Conservation (phyloP, 176 grass and related monocot genomes). For the Oryza glaberrima region DNA sequence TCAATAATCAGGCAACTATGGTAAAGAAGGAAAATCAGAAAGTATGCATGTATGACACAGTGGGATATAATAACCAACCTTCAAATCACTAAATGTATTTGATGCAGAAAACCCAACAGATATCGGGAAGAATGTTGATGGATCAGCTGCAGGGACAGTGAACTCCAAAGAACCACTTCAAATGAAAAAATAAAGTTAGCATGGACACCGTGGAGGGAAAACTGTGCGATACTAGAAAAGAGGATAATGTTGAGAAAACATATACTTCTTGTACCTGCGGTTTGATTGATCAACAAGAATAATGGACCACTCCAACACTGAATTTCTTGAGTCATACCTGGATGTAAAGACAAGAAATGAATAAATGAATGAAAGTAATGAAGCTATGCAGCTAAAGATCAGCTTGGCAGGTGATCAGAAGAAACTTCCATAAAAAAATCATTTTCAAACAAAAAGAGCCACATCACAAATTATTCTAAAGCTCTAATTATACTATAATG, state of each 20-base stretch:
- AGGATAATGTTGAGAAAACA: not conserved
- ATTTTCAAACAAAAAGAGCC: constrained; percentile 2
- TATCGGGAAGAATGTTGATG: constrained; percentile 83
- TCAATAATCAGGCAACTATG: not conserved
- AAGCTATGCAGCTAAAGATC: constrained; percentile 7
- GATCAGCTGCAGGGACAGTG: constrained; percentile 68
- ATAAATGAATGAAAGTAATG: constrained; percentile 16
- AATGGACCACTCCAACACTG: constrained; percentile 81
- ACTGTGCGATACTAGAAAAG: not conserved
- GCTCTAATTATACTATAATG: constrained; percentile 1
- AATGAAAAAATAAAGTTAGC: constrained; percentile 33
- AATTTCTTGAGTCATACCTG: constrained; percentile 86
- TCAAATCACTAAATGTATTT: constrained; percentile 77
- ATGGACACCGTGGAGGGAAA: not conserved
- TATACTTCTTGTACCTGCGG: constrained; percentile 57
- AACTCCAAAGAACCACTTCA: constrained; percentile 93
- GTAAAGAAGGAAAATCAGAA: not conserved
- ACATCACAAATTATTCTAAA: not conserved
- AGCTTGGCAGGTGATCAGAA: not conserved
- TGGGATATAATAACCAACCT: constrained; percentile 56
- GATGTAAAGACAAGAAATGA: constrained; percentile 28
- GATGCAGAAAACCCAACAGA: constrained; percentile 71
- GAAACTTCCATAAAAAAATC: not conserved
- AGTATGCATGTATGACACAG: constrained; percentile 2
- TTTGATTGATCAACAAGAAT: constrained; percentile 88